Conservation (phyloP, 495 filamentous ascomycete species). For the Barbatosphaeria neglecta region DNA sequence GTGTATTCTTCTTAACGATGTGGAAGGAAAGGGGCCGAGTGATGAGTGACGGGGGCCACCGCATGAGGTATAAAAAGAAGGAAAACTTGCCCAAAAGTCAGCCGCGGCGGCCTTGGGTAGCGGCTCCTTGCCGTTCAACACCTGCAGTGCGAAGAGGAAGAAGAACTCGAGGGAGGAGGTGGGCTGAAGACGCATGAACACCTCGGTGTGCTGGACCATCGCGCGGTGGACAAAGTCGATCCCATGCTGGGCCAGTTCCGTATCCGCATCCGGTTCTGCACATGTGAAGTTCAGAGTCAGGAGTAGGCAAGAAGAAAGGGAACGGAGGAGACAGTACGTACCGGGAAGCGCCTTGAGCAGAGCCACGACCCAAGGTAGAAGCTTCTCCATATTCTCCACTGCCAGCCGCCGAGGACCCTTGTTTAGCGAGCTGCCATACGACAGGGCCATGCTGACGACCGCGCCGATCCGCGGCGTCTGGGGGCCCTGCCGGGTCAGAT, state of each 20-base stretch:
- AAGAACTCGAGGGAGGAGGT: conserved; percentile 47
- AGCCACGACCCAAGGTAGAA: conserved; percentile 54
- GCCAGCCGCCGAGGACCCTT: conserved; percentile 28
- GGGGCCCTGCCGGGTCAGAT: conserved; percentile 50
- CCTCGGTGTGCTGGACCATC: conserved; percentile 48
- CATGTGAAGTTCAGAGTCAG: background rate
- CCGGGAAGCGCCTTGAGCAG: conserved; percentile 54
- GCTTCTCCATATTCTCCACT: conserved; percentile 33
- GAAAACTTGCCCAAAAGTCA: conserved; percentile 63
- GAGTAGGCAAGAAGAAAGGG: background rate
- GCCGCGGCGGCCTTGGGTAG: conserved; percentile 71
- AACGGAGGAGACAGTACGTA: conserved; percentile 16
- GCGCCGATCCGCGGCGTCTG: conserved; percentile 58
- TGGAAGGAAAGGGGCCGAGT: too few relatives aligned
- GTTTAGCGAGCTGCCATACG: conserved; percentile 57
- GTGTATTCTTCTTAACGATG: background rate
- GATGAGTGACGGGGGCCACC: too few relatives aligned
- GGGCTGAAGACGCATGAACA: conserved; percentile 41
- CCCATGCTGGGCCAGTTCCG: conserved; percentile 66
- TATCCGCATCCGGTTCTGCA: conserved; percentile 52
- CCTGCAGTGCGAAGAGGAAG: conserved; percentile 66
- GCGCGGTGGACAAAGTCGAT: conserved; percentile 61
- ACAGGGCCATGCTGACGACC: conserved; percentile 67
- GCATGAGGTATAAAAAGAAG: too few relatives aligned
- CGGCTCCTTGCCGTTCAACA: conserved; percentile 60